Percentiles rank a stretch among this genome's conserved stretches.
Conservation (phyloP, 1,139 yeast genomes). For the Blastobotrys raffinosifermentans region DNA sequence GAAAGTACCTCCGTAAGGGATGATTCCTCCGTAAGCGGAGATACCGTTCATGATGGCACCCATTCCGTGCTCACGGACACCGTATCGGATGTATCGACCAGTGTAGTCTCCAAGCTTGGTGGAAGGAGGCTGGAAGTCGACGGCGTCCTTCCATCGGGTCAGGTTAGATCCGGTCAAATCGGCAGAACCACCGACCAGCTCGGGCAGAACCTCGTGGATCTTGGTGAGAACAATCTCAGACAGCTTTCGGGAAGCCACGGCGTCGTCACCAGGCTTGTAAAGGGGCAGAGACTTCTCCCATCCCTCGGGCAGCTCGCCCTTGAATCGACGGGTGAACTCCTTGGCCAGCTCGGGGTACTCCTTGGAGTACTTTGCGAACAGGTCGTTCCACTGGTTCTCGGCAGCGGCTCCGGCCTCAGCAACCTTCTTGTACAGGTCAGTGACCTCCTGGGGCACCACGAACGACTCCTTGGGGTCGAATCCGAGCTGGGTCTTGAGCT, state of each 20-base stretch:
- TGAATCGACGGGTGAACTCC: constrained; percentile 76
- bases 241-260: constrained; percentile 93
- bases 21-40: constrained; percentile 90
- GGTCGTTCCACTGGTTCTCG: constrained; percentile 69
- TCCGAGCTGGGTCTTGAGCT: constrained; percentile 78
- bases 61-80: constrained; percentile 99
- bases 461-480: constrained; percentile 83
- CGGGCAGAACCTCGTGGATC: constrained; percentile 68
- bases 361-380: constrained; percentile 55
- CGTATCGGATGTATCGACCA: constrained; percentile 96
- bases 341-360: constrained; percentile 78
- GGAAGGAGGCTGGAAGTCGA: constrained; percentile 89
- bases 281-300: constrained; percentile 79
- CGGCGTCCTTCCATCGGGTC: constrained; percentile 81
- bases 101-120: constrained; percentile 77
- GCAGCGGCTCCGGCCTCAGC: constrained; percentile 57
- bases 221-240: constrained; percentile 74
- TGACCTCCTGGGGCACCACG: constrained; percentile 77
- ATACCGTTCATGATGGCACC: constrained; percentile 99
- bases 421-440: constrained; percentile 56
- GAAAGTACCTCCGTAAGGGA: constrained; percentile 97
- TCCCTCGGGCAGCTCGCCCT: constrained; percentile 72
- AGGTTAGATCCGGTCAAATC: constrained; percentile 97
- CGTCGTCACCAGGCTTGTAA: constrained; percentile 70
- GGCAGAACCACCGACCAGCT: constrained; percentile 96